Evolutionary conservation across 805 yeast genomes (phyloP), one percentile per base, ranked within the genome.

Genomic region (Ogataea parapolymorpha): DNA sequence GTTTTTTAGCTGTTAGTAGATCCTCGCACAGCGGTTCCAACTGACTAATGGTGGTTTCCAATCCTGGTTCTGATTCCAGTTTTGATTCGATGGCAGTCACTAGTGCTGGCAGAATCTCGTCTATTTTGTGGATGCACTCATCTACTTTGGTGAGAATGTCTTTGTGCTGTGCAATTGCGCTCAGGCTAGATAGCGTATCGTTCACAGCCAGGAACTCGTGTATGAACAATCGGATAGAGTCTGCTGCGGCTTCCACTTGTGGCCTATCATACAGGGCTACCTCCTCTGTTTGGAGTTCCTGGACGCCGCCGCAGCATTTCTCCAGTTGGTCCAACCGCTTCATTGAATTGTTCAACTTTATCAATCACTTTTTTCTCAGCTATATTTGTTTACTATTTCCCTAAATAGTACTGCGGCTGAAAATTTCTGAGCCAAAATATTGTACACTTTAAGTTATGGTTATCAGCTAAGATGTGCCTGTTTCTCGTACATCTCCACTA

Each of bases 401-500:
- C 42, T 23, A 15, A 33, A 24, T 22, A n/a, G 42, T 35, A 28
- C 14, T n/a, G 42, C 42, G 42, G 42, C 42, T 33, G 34, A 32
- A 32, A 12, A 9, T 20, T 17, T 18, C 22, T 3, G 9, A 20
- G 9, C 10, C 10, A 7, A 20, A 20, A 20, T 20, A 20, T 20
- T 20, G 22, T 20, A 20, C 22, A 20, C 8, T 20, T 7, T 6
- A 20, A 8, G 22, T 20, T 20, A 2, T 20, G 22, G 22, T 20
- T 20, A 17, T 18, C 14, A 39, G 8, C 7, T 22, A 22, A 38
- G 14, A 24, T 16, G 32, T 18, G 39, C 79, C 61, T 89, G 97
- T 38, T 79, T 71, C 52, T 80, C 81, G 59, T 88, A 90, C 57
- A 90, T 78, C 53, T 89, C 95, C 5, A 85, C 77, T 13, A 90